Base-by-base conservation (phyloP, 345 rosid species). In the Sapria himalayana region DNA sequence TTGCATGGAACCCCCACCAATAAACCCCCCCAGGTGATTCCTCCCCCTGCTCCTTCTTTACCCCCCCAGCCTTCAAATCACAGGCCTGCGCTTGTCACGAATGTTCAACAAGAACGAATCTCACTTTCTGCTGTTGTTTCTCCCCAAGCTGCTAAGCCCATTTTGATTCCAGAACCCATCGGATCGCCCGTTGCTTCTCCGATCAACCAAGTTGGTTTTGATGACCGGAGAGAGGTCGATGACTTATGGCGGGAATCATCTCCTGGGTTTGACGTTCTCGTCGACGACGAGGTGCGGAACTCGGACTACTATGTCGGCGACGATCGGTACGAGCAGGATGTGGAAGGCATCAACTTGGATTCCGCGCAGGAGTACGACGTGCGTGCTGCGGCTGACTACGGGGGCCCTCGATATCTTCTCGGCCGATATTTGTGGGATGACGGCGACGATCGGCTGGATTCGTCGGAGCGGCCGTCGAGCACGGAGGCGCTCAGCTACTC, bases 241-340 rank as follows among this genome's bases (percentile, higher is more conserved):
- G 94, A 86, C 15, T 49, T 54, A 35, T 39, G 73, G 43, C 71
- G 76, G 67, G 94, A 86, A 53, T 81, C 94, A 5, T 78, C 94
- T 56, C 97, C 97, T 52, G 97, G 84, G 31, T 74, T 78, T 64
- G 94, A 86, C 69, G 97, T 86, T 56, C 92, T 86, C 50, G 97
- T 86, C 56, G 93, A 81, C 43, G 74, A 76, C 57, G 94, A 86
- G 55, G 57, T 60, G 10, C 36, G 73, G 48, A 79, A 71, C 32
- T 45, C 78, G 46, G 78, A 74, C 51, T 85, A 68, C 55, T 81
- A 66, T 55, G 82, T 57, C 23, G 72, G 63, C 25, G 92, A 73
- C 51, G 93, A 80, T 61, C 74, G 54, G 37, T 79, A 69, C 59
- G 72, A 75, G 39, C 52, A 69, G 56, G 63, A 57, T 36, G 75